Conservation (phyloP, 306 rosid species). For the Lupinus albus region DNA sequence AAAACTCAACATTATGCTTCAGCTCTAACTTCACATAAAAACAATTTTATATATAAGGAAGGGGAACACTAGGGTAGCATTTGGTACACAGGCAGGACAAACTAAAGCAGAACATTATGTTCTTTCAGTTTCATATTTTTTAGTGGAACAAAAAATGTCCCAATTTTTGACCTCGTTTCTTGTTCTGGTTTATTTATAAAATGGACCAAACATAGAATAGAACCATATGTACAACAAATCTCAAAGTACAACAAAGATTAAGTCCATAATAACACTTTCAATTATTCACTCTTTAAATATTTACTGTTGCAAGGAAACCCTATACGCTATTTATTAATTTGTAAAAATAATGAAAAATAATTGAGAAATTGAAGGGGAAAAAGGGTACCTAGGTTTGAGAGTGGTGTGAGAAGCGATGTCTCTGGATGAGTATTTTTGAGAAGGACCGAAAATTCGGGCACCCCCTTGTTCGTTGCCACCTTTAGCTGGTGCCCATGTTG, state of each 20-base stretch:
- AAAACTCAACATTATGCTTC: background rate
- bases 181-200: too few relatives aligned
- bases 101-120: too few relatives aligned
- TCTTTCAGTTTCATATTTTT: too few relatives aligned
- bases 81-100: background rate
- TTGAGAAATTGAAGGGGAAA: background rate
- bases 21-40: background rate
- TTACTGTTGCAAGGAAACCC: slow-evolving; percentile 11
- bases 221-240: slow-evolving; percentile 7
- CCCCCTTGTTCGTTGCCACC: slow-evolving; percentile 99
- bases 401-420: slow-evolving; percentile 88
- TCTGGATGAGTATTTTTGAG: slow-evolving; percentile 89
- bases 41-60: background rate
- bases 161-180: too few relatives aligned
- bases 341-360: background rate
- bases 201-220: too few relatives aligned
- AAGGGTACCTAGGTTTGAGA: slow-evolving; percentile 71
- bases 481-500: slow-evolving; percentile 98
- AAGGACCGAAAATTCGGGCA: slow-evolving; percentile 90
- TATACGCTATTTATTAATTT: background rate
- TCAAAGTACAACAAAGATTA: background rate
- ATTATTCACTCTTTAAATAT: too few relatives aligned
- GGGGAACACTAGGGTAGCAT: background rate
- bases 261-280: too few relatives aligned
- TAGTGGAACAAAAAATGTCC: too few relatives aligned